Conservation (phyloP, 768 basidiomycete species). For the Mycena crocata region DNA sequence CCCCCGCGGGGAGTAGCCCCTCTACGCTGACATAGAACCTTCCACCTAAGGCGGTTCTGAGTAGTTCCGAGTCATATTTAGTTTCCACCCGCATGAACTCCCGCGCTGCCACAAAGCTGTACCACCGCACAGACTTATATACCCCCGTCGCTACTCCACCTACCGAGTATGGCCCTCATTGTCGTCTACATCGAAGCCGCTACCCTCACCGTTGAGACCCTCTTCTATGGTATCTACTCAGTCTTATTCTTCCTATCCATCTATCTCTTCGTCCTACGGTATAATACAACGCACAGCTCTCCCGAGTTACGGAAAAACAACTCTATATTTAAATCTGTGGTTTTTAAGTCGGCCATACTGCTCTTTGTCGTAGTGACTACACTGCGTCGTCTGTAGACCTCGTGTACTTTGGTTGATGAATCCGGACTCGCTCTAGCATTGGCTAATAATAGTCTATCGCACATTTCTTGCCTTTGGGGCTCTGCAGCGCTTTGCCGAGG, state of each 20-base stretch:
- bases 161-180: constrained; percentile 13
- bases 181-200: constrained; percentile 5
- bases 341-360: constrained; percentile 5
- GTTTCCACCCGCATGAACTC: no score
- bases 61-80: no score
- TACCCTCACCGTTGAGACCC: not conserved
- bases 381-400: not conserved
- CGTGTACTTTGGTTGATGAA: not conserved
- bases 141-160: constrained; percentile 9
- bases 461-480: constrained; percentile 10
- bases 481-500: not conserved
- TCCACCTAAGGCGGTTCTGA: no score
- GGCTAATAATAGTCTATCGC: constrained; percentile 5
- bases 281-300: not conserved
- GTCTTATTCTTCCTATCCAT: constrained; percentile 23
- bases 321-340: constrained; percentile 13
- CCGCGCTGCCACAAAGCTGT: constrained; percentile 18
- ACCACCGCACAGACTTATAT: constrained; percentile 11
- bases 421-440: constrained; percentile 19
- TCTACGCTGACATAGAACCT: no score
- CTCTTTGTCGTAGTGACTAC: constrained; percentile 10
- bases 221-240: constrained; percentile 22
- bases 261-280: constrained; percentile 13
- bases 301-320: not conserved
- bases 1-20: no score